Conservation (phyloP, 495 filamentous ascomycete species). For the Mytilinidion resinicola region DNA sequence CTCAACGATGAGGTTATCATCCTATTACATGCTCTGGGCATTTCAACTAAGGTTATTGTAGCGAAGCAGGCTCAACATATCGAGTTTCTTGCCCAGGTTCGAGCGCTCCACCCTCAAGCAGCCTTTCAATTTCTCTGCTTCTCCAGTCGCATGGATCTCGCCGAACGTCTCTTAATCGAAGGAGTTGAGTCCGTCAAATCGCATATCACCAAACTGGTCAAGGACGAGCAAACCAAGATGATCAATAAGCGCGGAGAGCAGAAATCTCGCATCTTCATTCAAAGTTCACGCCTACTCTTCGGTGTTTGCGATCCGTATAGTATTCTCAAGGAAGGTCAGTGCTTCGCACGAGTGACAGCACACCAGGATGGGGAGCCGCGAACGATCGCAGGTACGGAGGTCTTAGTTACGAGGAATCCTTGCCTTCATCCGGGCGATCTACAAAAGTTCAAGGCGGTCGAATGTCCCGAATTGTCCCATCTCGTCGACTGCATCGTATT, state of each 20-base stretch:
- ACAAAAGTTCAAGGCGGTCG: constrained; percentile 46
- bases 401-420: constrained; percentile 48
- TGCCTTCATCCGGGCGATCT: constrained; percentile 50
- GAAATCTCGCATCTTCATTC: constrained; percentile 43
- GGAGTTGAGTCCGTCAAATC: constrained; percentile 36
- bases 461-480: constrained; percentile 39
- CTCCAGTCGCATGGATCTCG: constrained; percentile 37
- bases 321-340: constrained; percentile 44
- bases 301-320: constrained; percentile 44
- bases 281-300: constrained; percentile 44
- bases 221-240: constrained; percentile 40
- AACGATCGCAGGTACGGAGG: constrained; percentile 38
- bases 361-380: constrained; percentile 39
- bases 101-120: constrained; percentile 25
- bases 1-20: constrained; percentile 48
- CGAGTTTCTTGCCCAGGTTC: constrained; percentile 35
- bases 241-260: constrained; percentile 45
- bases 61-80: constrained; percentile 43
- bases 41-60: constrained; percentile 35
- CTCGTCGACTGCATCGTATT: constrained; percentile 50
- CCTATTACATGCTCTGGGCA: constrained; percentile 42
- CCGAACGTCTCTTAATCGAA: constrained; percentile 44
- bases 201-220: constrained; percentile 35
- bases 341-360: constrained; percentile 41
- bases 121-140: constrained; percentile 44